Evolutionary conservation across 306 rosid species (phyloP).

Genomic region (Argentina anserina): DNA sequence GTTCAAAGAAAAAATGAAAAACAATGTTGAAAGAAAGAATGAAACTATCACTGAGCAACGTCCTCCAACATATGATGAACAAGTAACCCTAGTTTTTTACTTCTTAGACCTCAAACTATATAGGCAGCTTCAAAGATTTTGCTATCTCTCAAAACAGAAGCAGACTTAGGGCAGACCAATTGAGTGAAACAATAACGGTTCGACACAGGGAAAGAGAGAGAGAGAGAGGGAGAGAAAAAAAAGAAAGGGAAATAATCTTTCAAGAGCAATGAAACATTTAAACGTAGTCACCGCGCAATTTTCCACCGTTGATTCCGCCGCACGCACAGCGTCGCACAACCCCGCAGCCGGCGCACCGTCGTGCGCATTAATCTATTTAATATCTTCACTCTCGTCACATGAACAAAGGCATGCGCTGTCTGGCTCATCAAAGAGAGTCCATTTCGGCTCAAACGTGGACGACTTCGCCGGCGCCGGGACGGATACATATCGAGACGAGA

Average conservation of each 20-base stretch:
- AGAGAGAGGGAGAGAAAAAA: no score
- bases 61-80: neutral
- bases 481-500: slow-evolving; percentile 57
- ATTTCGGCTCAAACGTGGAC: neutral
- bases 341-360: no score
- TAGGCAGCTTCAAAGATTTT: neutral
- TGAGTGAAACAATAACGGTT: neutral
- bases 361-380: no score
- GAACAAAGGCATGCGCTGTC: neutral
- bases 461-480: slow-evolving; percentile 33
- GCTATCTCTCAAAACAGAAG: neutral
- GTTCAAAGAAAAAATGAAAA: no score
- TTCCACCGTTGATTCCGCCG: neutral
- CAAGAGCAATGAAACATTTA: no score
- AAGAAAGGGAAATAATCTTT: no score
- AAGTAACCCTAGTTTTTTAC: neutral
- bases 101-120: neutral
- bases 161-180: neutral
- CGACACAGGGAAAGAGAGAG: neutral
- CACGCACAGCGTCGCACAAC: neutral
- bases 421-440: no score
- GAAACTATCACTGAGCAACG: no score
- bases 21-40: no score
- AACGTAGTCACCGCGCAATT: neutral
- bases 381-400: neutral